Base-by-base conservation (phyloP, 257 asterid genomes). In the Nemophila menziesii region DNA sequence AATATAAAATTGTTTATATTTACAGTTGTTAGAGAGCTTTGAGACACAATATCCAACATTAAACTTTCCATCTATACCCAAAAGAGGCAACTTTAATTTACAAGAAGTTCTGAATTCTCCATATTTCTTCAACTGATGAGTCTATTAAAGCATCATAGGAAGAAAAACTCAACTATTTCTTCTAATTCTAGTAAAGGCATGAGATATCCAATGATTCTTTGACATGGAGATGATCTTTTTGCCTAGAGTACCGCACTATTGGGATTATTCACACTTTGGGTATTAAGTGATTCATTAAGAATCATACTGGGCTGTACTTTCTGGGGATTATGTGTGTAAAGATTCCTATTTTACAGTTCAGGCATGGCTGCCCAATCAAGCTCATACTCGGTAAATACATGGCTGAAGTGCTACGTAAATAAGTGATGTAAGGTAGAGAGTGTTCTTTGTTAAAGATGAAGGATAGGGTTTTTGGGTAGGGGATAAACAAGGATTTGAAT, bases 1-100 rank as follows among this genome's bases (percentile, higher is more conserved):
- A 14, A 22, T 17, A 34, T 51, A 10, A 21, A 26, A 51, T 16
- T 1, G 18, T 12, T 23, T 38, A 4, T 16, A 33, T 45, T 11
- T 39, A 3, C 82, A 82, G 96, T 72, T 86, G 61, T 82, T 82
- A 11, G 79, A 77, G 61, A 74, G 80, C 82, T 79, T 86, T 56
- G 73, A 75, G 70, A 63, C 69, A 43, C 60, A 77, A 54, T 66
- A 79, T 60, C 96, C 93, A n/a, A 48, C 75, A 26, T 63, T 73
- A 57, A 51, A 61, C 21, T 86, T 81, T 53, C 96, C 96, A 23
- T 71, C 86, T 33, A 65, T 82, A 22, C 96, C 93, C 8, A 52
- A 64, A 39, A 70, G 92, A 66, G 96, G 96, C 43, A 68, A 73
- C 64, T 86, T 82, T 16, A 58, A 79, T 52, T 75, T 86, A 34